Evolutionary conservation across 495 filamentous ascomycete genomes (phyloP), one percentile per base, ranked within the genome.

Genomic region (Lepidopterella palustris): DNA sequence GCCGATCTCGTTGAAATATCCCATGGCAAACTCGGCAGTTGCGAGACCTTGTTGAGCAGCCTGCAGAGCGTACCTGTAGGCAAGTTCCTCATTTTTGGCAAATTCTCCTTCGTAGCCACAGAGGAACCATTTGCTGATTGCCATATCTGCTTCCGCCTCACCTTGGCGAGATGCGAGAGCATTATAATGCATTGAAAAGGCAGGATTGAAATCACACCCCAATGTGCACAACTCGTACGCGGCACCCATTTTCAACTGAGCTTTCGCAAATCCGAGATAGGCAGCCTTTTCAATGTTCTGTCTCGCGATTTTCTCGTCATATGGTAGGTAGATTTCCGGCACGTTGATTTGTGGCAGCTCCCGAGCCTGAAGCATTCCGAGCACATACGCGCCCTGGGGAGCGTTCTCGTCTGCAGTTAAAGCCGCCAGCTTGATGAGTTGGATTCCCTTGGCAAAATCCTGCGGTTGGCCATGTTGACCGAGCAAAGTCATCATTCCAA

Each of bases 61-160:
- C 47, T 90, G 82, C 56, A 90, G 83, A 24, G 95, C 95, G 69
- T 96, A 97, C 25, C 80, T 86, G 70, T 88, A 98, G 4, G 93
- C 95, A 9, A 97, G 76, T 62, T 88, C 86, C 72, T 98, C 95
- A 67, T 96, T 97, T 78, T 97, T 97, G 40, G 88, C 82, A 69
- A 98, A 97, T 5, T 91, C 78, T 24, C 84, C 84, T 69, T 97
- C 92, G 62, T 91, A 89, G 6, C 93, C 93, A 68, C 93, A 97
- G 25, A 98, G 78, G 73, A 97, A 97, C 93, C 93, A 98, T 73
- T 97, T 95, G 69, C 92, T 97, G 59, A 98, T 92, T 24, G 91
- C 90, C 81, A 98, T 90, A 53, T 96, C 89, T 0, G 92, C 93
- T 67, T 97, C 93, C 0, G 88, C 75, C 65, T 97, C 90, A 8